Conservation (phyloP, 1,284 basidiomycete genomes). For the Heterobasidion parviporum region DNA sequence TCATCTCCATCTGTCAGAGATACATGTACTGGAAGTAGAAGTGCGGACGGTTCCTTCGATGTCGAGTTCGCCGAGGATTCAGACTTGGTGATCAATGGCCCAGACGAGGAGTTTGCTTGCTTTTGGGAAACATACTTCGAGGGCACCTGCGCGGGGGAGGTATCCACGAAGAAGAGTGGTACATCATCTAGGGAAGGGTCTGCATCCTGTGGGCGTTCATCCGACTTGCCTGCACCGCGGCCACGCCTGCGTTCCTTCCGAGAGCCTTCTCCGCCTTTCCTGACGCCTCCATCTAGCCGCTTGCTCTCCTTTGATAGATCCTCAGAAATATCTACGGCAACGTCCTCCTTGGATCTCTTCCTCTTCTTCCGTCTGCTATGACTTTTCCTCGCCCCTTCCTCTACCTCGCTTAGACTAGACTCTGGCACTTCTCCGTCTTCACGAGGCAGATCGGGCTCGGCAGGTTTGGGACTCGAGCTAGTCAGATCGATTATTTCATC, state of each 20-base stretch:
- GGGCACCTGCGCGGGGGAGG: slow-evolving; percentile 26
- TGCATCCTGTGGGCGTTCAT: slow-evolving; percentile 1
- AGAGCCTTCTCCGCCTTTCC: slow-evolving; percentile 6
- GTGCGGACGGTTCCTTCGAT: slow-evolving; percentile 3
- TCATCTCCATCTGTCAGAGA: slow-evolving; percentile 33
- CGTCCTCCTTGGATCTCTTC: slow-evolving; percentile 2
- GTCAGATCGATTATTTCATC: slow-evolving; percentile 30
- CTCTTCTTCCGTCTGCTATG: slow-evolving; percentile 7
- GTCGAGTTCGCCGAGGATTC: not conserved
- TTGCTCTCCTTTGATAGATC: not conserved
- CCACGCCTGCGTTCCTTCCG: not conserved
- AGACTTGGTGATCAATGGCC: not conserved
- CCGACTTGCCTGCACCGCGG: not conserved
- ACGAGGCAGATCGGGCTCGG: not conserved
- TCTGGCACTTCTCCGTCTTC: not conserved
- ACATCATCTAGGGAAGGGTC: slow-evolving; percentile 8
- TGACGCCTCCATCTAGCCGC: too few relatives aligned
- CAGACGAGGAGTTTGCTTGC: not conserved
- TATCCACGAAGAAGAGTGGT: slow-evolving; percentile 47
- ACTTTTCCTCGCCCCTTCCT: slow-evolving; percentile 1
- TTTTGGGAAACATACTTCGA: slow-evolving; percentile 5
- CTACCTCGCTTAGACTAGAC: not conserved
- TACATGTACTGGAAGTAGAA: slow-evolving; percentile 62
- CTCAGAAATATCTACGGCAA: not conserved
- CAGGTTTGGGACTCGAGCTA: slow-evolving; percentile 5